phyloP scores from a whole-genome alignment of 257 asterid species.

The Solanum appendiculatum region DNA sequence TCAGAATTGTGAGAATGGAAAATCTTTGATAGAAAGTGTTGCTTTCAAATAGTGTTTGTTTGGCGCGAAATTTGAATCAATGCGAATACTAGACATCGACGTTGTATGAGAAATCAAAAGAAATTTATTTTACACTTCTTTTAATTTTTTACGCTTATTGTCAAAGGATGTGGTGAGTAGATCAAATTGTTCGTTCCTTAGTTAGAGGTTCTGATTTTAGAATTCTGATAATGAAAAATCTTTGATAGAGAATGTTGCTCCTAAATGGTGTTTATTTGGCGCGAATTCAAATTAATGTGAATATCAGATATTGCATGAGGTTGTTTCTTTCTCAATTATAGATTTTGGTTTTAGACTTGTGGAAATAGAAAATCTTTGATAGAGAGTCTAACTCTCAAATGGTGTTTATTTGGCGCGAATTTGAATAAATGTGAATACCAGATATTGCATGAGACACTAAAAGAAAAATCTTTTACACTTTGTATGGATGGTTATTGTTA shows the following conservation, averaged over 20 bases:
- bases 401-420: neutral
- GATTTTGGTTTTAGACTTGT: neutral
- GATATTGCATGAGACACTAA: neutral
- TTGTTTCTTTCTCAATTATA: neutral
- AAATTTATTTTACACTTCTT: too few relatives aligned
- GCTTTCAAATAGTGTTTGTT: rapidly evolving
- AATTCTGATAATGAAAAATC: neutral
- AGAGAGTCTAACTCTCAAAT: neutral
- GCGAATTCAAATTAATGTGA: neutral
- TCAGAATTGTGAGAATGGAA: neutral
- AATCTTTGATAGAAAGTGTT: neutral
- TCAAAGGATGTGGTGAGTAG: neutral
- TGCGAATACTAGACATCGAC: rapidly evolving
- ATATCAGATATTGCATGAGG: neutral
- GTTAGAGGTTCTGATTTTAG: neutral
- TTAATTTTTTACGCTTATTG: neutral
- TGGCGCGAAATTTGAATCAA: neutral
- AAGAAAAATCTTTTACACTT: neutral
- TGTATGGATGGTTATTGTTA: neutral
- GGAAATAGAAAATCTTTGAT: neutral
- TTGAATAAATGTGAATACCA: too few relatives aligned
- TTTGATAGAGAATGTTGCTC: neutral
- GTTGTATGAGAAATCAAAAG: neutral
- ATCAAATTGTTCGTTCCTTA: neutral
- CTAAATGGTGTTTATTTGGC: neutral